These are phyloP conservation scores for Ocimum tenuiflorum DNA, from an alignment of 257 asterid genomes.

Conservation along the genomic window DNA sequence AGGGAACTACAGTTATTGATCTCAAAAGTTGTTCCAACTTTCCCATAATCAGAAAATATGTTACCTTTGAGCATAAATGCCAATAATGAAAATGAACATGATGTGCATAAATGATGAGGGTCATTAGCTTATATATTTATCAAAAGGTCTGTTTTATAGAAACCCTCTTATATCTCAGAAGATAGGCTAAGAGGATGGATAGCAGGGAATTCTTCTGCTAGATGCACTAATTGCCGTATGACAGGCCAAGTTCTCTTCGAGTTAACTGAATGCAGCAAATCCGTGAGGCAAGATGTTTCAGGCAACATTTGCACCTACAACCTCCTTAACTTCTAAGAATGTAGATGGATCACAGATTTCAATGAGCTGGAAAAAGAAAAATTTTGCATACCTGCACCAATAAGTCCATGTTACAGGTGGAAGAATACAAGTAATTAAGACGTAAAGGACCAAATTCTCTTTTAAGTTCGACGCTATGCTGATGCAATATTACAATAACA, in stretches of 20 bases:
- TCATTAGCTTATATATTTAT: background rate
- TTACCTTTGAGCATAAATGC: background rate
- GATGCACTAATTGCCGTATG: background rate
- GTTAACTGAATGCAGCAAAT: background rate
- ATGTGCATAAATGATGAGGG: background rate
- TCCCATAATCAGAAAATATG: background rate
- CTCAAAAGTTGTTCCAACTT: background rate
- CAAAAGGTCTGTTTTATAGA: background rate
- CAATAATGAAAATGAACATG: background rate
- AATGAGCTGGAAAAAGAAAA: background rate
- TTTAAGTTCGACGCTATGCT: background rate
- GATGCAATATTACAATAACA: background rate
- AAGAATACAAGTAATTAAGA: background rate
- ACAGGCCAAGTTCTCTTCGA: background rate
- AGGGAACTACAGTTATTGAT: background rate
- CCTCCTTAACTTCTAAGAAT: background rate
- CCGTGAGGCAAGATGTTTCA: background rate
- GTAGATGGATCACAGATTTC: background rate
- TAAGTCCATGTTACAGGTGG: background rate
- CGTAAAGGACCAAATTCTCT: background rate
- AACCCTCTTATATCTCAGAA: background rate
- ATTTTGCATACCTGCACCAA: background rate
- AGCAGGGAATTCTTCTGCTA: background rate
- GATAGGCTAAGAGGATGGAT: background rate
- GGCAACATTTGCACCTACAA: background rate